Conservation (phyloP, 768 basidiomycete genomes). For the Russula brevipes region DNA sequence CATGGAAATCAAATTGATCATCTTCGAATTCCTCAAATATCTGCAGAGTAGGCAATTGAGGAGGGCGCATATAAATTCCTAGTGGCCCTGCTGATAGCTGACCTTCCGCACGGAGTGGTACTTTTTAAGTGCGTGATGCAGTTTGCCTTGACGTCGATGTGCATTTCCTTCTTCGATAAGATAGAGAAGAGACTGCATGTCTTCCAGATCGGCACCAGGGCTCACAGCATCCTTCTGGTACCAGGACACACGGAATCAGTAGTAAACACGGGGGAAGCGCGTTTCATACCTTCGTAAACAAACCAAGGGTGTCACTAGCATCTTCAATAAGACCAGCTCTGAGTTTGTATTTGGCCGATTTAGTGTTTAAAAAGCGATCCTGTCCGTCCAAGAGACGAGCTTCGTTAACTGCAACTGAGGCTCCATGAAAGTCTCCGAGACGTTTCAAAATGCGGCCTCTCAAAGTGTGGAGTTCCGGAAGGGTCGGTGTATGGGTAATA, state of each 20-base stretch:
- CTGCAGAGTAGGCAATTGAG: constrained; percentile 34
- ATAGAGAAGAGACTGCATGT: constrained; percentile 93
- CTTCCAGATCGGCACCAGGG: constrained; percentile 78
- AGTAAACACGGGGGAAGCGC: background rate
- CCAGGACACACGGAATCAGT: background rate
- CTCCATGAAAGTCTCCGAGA: constrained; percentile 71
- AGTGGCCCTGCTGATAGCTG: constrained; percentile 19
- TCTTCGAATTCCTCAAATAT: constrained; percentile 85
- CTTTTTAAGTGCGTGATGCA: constrained; percentile 78
- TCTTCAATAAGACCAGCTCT: constrained; percentile 76
- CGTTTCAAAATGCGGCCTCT: constrained; percentile 84
- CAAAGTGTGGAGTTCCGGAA: constrained; percentile 83
- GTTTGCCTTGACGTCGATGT: constrained; percentile 56
- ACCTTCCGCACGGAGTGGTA: constrained; percentile 76
- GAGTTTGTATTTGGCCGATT: constrained; percentile 85
- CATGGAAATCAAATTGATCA: constrained; percentile 97
- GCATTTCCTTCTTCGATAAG: constrained; percentile 77
- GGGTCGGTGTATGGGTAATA: constrained; percentile 81
- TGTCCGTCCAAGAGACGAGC: constrained; percentile 86
- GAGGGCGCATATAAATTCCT: background rate
- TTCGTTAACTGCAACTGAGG: constrained; percentile 70
- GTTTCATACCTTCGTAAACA: constrained; percentile 80
- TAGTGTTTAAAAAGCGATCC: constrained; percentile 93
- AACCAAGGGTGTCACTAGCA: constrained; percentile 64
- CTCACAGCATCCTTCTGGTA: constrained; percentile 75